These are phyloP conservation scores for Pythium scleroteichum DNA, from an alignment of 352 stramenopile genomes.

Conservation along the genomic window DNA sequence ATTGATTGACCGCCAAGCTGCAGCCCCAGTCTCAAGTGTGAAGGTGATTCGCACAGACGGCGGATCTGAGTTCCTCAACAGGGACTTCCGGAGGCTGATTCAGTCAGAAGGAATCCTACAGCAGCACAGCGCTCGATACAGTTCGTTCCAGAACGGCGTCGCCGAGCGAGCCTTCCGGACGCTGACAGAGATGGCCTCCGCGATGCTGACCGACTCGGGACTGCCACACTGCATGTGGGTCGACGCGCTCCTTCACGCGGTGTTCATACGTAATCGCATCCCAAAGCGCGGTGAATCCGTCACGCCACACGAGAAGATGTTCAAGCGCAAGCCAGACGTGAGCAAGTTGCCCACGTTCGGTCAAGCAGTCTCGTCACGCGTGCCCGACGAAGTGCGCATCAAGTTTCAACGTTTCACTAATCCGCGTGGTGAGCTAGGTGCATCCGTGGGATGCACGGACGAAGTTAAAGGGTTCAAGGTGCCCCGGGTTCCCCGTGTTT, in stretches of 20 bases:
- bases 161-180: too few species aligned
- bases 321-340: not conserved
- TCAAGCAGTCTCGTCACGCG: not conserved
- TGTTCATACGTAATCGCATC: slow-evolving; percentile 6
- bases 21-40: too few species aligned
- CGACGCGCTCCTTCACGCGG: slow-evolving; percentile 6
- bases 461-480: slow-evolving; percentile 7
- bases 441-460: slow-evolving; percentile 9
- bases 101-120: too few species aligned
- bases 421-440: slow-evolving; percentile 1
- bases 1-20: too few species aligned
- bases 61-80: too few species aligned
- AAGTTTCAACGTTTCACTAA: slow-evolving; percentile 3
- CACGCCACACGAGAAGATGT: not conserved
- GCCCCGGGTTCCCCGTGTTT: not conserved
- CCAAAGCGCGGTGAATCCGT: not conserved
- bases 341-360: slow-evolving; percentile 6
- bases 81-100: too few species aligned
- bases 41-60: too few species aligned
- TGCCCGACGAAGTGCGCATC: not conserved
- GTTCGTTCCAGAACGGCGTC: too few species aligned
- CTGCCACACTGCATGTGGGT: slow-evolving; percentile 9
- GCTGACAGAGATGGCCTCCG: too few species aligned
- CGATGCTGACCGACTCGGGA: slow-evolving; percentile 18
- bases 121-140: too few species aligned